Evolutionary conservation across 768 basidiomycete species (phyloP).

Genomic region (Phaeolepiota aurea): DNA sequence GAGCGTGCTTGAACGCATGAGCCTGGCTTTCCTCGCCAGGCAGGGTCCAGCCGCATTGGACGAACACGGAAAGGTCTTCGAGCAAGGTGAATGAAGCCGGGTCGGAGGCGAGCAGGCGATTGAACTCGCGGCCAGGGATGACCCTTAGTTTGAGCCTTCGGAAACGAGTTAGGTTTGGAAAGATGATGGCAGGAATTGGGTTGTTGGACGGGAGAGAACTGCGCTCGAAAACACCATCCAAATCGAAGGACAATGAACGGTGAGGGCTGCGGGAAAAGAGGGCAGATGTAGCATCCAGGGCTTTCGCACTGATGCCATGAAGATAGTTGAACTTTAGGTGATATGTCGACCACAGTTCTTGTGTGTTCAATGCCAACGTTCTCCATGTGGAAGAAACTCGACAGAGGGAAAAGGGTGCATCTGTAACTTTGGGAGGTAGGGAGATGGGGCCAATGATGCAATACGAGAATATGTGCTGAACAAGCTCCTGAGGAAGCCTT

Average conservation of each 20-base stretch:
- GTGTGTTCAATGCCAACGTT: background rate
- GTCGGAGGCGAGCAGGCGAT: background rate
- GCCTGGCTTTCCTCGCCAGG: background rate
- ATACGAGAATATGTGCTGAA: background rate
- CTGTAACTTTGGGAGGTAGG: background rate
- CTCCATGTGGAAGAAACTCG: background rate
- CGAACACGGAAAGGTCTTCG: background rate
- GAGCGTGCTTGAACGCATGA: background rate
- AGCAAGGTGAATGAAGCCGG: background rate
- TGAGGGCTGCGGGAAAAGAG: background rate
- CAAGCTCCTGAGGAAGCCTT: constrained; percentile 1
- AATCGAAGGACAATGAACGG: background rate
- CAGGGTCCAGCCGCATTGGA: constrained; percentile 1
- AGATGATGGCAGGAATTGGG: background rate
- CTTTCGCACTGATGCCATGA: background rate
- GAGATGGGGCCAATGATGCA: background rate
- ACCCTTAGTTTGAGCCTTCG: background rate
- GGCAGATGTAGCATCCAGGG: background rate
- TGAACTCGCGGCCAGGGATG: background rate
- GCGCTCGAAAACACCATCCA: background rate
- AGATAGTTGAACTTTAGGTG: background rate
- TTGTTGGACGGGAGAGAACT: background rate
- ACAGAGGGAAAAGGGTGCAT: constrained; percentile 1
- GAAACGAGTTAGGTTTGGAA: background rate
- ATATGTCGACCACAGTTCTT: background rate